Base-by-base conservation (phyloP, 2,329 filamentous ascomycete species). In the Dryadomyces quercivorus region DNA sequence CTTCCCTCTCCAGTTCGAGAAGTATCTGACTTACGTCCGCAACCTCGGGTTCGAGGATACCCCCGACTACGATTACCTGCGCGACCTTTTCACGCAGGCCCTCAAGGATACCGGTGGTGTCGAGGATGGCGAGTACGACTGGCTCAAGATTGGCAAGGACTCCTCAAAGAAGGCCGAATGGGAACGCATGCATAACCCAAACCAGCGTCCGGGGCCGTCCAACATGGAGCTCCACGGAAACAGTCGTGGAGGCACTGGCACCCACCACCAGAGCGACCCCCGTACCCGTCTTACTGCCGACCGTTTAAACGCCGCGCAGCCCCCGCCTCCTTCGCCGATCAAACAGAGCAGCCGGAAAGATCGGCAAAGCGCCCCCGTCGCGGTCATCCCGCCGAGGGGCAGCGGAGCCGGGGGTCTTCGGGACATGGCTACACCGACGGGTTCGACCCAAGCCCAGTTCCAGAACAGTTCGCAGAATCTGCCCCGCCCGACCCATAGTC, bases 11-110 rank as follows among this genome's bases (percentile, higher is more conserved):
- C 91, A 98, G 72, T 95, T 98, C 70, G 94, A 86, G 76, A 94
- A 96, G 72, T 98, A 98, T 70, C 76, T 98, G 55, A 95, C 85
- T 61, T 97, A 98, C 64, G 93, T 97, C 55, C 88, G 93, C 61
- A 97, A 97, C 71, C 84, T 98, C 51, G 93, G 93, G 56, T 98
- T 98, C 67, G 93, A 98, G 72, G 93, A 98, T 66, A 95, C 90
- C 0, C 93, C 93, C 31, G 93, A 98, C 72, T 98, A 98, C 73
- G 93, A 97, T 69, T 95, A 96, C 71, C 81, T 97, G 56, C 87
- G 93, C 50, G 92, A 96, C 66, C 82, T 98, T 55, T 95, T 98
- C 74, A 96, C 92, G 1, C 88, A 95, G 71, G 89, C 92, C 20
- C 79, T 97, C 60, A 95, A 96, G 80, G 92, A 90, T 68, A 86